phyloP scores from a whole-genome alignment of 352 stramenopile species.

The Globisporangium nagaii region DNA sequence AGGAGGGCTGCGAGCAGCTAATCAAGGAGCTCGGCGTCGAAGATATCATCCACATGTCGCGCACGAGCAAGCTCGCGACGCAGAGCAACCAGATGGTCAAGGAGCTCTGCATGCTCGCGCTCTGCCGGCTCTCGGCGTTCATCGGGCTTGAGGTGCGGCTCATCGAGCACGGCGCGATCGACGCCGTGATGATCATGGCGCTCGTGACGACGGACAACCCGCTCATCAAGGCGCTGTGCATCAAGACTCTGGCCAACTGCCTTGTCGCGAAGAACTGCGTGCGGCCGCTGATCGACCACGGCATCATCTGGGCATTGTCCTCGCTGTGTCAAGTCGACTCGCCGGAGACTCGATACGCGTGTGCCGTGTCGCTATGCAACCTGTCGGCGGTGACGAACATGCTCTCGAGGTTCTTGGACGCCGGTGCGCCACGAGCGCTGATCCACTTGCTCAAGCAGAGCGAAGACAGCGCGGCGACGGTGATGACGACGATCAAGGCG shows the following conservation, averaged over 20 bases:
- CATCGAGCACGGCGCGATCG: constrained; percentile 70
- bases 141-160: constrained; percentile 48
- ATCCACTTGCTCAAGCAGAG: constrained; percentile 50
- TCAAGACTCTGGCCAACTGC: constrained; percentile 76
- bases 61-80: constrained; percentile 25
- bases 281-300: constrained; percentile 61
- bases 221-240: constrained; percentile 60
- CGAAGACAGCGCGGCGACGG: constrained; percentile 28
- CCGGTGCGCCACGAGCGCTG: constrained; percentile 53
- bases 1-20: constrained; percentile 67
- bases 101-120: constrained; percentile 60
- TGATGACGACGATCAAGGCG: constrained; percentile 57
- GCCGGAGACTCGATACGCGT: constrained; percentile 45
- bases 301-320: constrained; percentile 69
- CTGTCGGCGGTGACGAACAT: constrained; percentile 52
- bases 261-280: constrained; percentile 60
- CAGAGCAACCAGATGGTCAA: constrained; percentile 44
- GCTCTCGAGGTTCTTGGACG: constrained; percentile 61
- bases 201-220: constrained; percentile 62
- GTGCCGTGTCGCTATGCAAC: constrained; percentile 74
- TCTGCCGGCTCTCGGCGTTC: constrained; percentile 68
- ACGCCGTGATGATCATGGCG: constrained; percentile 64
- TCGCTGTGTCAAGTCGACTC: constrained; percentile 64
- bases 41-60: constrained; percentile 62
- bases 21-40: constrained; percentile 68